Evolutionary conservation across 1,139 yeast species (phyloP), one percentile per base, ranked within the genome.

Genomic region (Geotrichum candidum): DNA sequence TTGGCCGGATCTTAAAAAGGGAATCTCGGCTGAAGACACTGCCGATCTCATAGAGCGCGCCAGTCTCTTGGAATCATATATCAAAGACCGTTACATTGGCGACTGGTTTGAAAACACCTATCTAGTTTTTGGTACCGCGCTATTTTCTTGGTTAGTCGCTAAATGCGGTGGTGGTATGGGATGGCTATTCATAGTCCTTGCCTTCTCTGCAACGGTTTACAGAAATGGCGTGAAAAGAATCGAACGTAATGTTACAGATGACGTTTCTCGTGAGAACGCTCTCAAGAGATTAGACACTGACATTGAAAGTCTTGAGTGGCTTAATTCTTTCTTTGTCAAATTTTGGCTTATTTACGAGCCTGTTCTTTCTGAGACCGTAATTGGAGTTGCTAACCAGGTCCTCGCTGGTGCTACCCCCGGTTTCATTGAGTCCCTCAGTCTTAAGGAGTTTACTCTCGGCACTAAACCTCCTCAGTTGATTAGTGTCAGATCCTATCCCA

Each of bases 81-180:
- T 92, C 60, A 94, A 95, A 1, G 85, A 87, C 35, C 78, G 75
- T 38, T 82, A 84, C 13, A 89, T 88, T 69, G 99, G 99, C 61
- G 98, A 94, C 71, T 94, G 98, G 98, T 94, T 87, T 72, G 98
- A 94, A 73, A 87, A 88, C 65, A 86, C 87, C n/a, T 97, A 83
- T 0, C 80, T 84, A 56, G 78, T 90, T 66, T 76, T 87, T 38
- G 74, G 81, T 9, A 90, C 88, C 1, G 91, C 87, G 0, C 70
- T 87, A 13, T 73, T 87, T 29, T 88, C 96, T 1, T 92, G 95
- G 87, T 66, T 86, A 9, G 73, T 89, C 56, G 99, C 98, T 22
- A 82, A 87, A 77, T 82, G 88, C 65, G 81, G 85, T 59, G 87
- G 91, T 68, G 84, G 91, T 7, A 72, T 91, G 63, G 95, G 95